These are phyloP conservation scores for Chaetomium fimeti DNA, from an alignment of 495 filamentous ascomycete species.

Conservation along the genomic window DNA sequence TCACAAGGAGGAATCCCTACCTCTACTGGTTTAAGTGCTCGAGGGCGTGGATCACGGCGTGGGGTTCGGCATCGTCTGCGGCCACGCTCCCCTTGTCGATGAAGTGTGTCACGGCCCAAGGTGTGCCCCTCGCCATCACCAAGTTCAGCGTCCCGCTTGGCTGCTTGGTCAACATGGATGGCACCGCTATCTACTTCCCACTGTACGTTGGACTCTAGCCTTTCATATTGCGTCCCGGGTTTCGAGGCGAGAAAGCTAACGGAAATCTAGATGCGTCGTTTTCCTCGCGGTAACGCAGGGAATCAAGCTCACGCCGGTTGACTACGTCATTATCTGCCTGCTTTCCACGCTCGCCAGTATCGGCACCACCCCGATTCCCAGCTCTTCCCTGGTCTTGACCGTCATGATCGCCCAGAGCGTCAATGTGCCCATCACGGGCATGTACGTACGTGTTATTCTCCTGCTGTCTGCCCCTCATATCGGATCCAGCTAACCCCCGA, in stretches of 20 bases:
- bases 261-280: conserved; percentile 26
- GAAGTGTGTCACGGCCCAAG: conserved; percentile 18
- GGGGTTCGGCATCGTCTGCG: conserved; percentile 34
- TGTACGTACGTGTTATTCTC: conserved; percentile 23
- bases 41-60: conserved; percentile 35
- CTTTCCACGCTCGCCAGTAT: conserved; percentile 38
- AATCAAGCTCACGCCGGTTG: conserved; percentile 24
- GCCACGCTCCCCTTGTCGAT: conserved; percentile 35
- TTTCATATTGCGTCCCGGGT: neutral
- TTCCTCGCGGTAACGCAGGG: conserved; percentile 38
- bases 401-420: conserved; percentile 38
- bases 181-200: conserved; percentile 13
- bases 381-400: conserved; percentile 35
- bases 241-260: conserved; percentile 25
- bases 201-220: neutral
- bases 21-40: conserved; percentile 32
- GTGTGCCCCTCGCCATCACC: conserved; percentile 26
- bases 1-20: conserved; percentile 31
- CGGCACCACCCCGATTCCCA: conserved; percentile 38
- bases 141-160: conserved; percentile 36
- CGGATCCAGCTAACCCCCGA: neutral
- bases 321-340: conserved; percentile 37
- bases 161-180: conserved; percentile 40
- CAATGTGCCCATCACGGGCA: conserved; percentile 34
- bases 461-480: no score